phyloP scores from a whole-genome alignment of 2,329 filamentous ascomycete genomes.

The Lizonia empirigonia region DNA sequence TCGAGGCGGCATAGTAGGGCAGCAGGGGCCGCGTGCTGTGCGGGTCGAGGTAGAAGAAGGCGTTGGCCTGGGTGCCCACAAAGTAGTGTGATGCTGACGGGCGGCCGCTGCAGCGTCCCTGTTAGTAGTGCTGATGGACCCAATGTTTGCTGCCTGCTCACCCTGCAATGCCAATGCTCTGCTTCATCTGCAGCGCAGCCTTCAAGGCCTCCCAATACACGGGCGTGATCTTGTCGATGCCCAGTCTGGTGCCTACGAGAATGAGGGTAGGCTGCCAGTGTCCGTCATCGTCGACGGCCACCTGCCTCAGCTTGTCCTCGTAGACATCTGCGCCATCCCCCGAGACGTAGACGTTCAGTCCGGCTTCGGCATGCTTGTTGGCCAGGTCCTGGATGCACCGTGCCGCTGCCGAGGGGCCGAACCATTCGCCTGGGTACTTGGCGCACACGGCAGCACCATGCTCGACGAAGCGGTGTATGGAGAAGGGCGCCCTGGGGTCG shows the following conservation, averaged over 20 bases:
- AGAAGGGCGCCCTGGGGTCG: constrained; percentile 83
- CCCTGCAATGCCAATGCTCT: constrained; percentile 97
- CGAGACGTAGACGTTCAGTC: constrained; percentile 82
- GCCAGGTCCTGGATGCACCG: constrained; percentile 87
- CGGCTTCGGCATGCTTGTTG: constrained; percentile 65
- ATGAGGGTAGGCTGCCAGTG: constrained; percentile 84
- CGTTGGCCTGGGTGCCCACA: constrained; percentile 72
- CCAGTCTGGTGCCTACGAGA: constrained; percentile 84
- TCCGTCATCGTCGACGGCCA: constrained; percentile 70
- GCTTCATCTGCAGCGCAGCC: constrained; percentile 79
- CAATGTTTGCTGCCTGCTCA: constrained; percentile 52
- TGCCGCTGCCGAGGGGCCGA: constrained; percentile 95
- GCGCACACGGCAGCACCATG: constrained; percentile 87
- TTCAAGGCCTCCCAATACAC: constrained; percentile 96
- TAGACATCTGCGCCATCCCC: constrained; percentile 92
- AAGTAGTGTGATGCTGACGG: constrained; percentile 89
- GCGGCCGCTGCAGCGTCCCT: constrained; percentile 68
- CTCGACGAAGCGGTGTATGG: constrained; percentile 90
- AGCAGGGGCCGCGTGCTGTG: constrained; percentile 82
- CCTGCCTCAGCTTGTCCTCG: constrained; percentile 81
- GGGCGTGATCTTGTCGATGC: constrained; percentile 91
- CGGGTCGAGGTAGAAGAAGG: constrained; percentile 94
- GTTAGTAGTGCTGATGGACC: constrained; percentile 13
- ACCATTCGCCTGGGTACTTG: constrained; percentile 97
- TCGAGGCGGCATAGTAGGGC: constrained; percentile 59